Base-by-base conservation (phyloP, 1,284 basidiomycete species). In the Rhodotorula sp. region DNA sequence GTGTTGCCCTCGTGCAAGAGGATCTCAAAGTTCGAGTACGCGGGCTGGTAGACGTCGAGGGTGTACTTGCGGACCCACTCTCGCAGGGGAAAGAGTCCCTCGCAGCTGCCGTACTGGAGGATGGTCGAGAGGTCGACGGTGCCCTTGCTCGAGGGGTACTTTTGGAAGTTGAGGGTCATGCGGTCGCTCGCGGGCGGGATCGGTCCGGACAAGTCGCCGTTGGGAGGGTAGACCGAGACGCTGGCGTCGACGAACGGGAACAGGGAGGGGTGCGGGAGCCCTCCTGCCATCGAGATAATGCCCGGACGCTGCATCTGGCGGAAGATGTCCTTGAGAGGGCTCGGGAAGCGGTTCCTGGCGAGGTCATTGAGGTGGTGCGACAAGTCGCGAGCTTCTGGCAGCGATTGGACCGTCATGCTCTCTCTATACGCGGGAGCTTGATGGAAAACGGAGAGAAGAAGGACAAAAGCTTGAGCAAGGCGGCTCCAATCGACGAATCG, bases 1-100 rank as follows among this genome's bases (percentile, higher is more conserved):
- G 91, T 93, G 73, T 91, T 90, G 29, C 91, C 91, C 20, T 85
- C 85, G 73, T 90, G 86, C 3, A 89, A 79, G 23, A 91, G 79
- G 3, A 71, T 65, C 18, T 86, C 83, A 20, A 51, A 72, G 79
- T 92, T 86, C 20, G 81, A 78, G 79, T 89, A 91, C 0, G 83
- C 89, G 0, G 91, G 91, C 71, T 86, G 83, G 81, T 87, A 90
- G 1, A 91, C 85, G 70, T 84, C 86, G 58, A 77, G 79, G 3
- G 86, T 85, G 78, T 91, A 90, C 58, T 89, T 85, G 61, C 85
- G 81, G 62, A 88, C 79, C 73, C 89, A 85, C 23, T 82, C 79
- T 72, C 85, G 83, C 3, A 89, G 83, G 65, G 85, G 83, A 0
- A 84, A 82, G 26, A 87, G 74, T 16, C 88, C 89, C 14, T 80